Percentiles rank a stretch among this genome's conserved stretches.
phyloP scores from a whole-genome alignment of 768 basidiomycete species.

The Tricholoma sp. region DNA sequence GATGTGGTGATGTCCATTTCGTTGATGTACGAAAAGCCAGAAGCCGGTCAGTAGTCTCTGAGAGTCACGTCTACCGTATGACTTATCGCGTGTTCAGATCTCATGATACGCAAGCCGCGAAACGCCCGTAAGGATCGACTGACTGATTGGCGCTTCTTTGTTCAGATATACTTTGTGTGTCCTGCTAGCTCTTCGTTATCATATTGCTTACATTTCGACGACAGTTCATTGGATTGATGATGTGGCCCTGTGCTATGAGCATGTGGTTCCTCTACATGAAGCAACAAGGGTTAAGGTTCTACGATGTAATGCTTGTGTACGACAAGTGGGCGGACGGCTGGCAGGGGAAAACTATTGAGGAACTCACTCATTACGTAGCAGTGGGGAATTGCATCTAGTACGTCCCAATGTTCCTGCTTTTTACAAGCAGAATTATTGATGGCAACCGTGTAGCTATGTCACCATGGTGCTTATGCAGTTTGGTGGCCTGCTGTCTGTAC shows the following conservation, averaged over 20 bases:
- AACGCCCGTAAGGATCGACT: slow-evolving; percentile 52
- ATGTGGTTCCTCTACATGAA: slow-evolving; percentile 1
- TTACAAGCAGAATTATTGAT: not conserved
- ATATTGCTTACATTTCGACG: slow-evolving; percentile 41
- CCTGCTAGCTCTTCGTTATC: not conserved
- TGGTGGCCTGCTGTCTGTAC: slow-evolving; percentile 53
- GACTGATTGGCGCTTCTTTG: slow-evolving; percentile 45
- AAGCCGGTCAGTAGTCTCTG: slow-evolving; percentile 27
- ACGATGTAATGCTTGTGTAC: not conserved
- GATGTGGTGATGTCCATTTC: slow-evolving; percentile 53
- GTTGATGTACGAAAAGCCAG: slow-evolving; percentile 56
- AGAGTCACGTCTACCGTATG: not conserved
- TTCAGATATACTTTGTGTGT: slow-evolving; percentile 52
- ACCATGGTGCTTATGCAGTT: slow-evolving; percentile 56
- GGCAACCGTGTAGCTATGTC: slow-evolving; percentile 28
- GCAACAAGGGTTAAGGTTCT: not conserved
- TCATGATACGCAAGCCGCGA: slow-evolving; percentile 50
- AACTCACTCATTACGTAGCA: not conserved
- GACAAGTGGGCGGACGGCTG: slow-evolving; percentile 1
- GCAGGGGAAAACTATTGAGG: not conserved
- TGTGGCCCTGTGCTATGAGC: slow-evolving; percentile 1
- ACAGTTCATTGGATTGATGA: slow-evolving; percentile 35
- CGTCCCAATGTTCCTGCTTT: not conserved
- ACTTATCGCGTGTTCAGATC: slow-evolving; percentile 14
- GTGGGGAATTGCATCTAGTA: not conserved